Evolutionary conservation across 495 filamentous ascomycete genomes (phyloP).

Genomic region (Lasiosphaeriaceae sp.): DNA sequence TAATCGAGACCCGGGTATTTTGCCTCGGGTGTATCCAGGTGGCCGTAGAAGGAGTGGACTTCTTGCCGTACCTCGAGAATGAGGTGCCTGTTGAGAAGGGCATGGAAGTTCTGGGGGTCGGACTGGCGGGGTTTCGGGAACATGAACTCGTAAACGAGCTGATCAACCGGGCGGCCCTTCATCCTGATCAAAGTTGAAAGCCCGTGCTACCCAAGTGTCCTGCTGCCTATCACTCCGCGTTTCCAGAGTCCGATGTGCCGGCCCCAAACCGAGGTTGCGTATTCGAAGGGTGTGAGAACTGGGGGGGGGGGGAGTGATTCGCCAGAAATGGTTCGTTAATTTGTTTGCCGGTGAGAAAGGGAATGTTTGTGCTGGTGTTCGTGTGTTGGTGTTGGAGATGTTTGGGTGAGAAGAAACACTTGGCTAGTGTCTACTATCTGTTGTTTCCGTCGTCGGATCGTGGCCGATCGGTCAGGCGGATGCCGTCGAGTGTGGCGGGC

Average conservation of each 20-base stretch:
- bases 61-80: slow-evolving; percentile 89
- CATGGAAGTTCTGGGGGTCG: slow-evolving; percentile 50
- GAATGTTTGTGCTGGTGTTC: background rate
- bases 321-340: no score
- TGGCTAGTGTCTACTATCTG: background rate
- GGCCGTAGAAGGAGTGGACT: slow-evolving; percentile 79
- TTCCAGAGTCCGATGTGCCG: background rate
- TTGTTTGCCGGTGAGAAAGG: no score
- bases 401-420: background rate
- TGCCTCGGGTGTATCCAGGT: slow-evolving; percentile 78
- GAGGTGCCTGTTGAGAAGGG: slow-evolving; percentile 56
- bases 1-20: slow-evolving; percentile 93
- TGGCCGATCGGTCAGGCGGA: background rate
- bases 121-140: slow-evolving; percentile 48
- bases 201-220: background rate
- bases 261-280: background rate
- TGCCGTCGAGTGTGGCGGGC: background rate
- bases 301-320: no score
- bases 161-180: slow-evolving; percentile 50
- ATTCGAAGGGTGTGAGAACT: no score
- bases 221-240: background rate
- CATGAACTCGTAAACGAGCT: slow-evolving; percentile 53
- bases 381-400: background rate
- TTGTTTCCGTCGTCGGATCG: background rate
- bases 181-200: slow-evolving; percentile 33